Percentiles rank a stretch among this genome's conserved stretches.
Conservation (phyloP, 1,139 yeast genomes). For the Pichia terricola region DNA sequence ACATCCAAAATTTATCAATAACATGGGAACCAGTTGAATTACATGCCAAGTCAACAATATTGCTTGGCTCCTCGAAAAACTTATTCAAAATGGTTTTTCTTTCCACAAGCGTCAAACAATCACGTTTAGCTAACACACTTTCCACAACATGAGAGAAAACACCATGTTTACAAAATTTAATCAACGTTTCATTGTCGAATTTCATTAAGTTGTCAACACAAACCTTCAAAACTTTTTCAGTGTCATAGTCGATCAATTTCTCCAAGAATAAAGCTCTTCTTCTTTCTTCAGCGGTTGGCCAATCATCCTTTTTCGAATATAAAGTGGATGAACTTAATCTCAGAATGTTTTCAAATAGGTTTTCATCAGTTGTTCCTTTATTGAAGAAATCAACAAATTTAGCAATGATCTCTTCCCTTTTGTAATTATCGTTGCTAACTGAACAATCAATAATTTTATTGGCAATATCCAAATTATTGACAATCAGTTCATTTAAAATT, state of each 20-base stretch:
- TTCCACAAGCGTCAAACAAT: constrained; percentile 43
- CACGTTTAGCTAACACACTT: constrained; percentile 37
- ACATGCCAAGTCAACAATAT: constrained; percentile 49
- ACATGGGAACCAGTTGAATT: constrained; percentile 90
- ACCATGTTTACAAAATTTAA: constrained; percentile 76
- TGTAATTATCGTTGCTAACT: constrained; percentile 45
- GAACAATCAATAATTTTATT: constrained; percentile 64
- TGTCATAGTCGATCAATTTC: constrained; percentile 57
- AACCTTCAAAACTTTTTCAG: constrained; percentile 41
- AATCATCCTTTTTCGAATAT: constrained; percentile 75
- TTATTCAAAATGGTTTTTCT: constrained; percentile 63
- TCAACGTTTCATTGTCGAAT: constrained; percentile 29
- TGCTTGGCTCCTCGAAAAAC: constrained; percentile 26
- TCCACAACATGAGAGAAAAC: constrained; percentile 84
- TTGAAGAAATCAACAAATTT: constrained; percentile 38
- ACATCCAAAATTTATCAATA: constrained; percentile 75
- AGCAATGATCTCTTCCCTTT: constrained; percentile 54
- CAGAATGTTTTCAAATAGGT: constrained; percentile 57
- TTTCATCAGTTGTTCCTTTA: constrained; percentile 34
- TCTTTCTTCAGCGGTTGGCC: constrained; percentile 90
- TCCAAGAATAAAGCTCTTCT: constrained; percentile 70
- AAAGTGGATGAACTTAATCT: constrained; percentile 60
- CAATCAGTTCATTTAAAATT: constrained; percentile 49
- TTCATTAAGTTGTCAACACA: constrained; percentile 53
- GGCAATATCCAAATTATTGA: constrained; percentile 64